Evolutionary conservation across 805 yeast genomes (phyloP).

Genomic region (Ogataea dorogensis): DNA sequence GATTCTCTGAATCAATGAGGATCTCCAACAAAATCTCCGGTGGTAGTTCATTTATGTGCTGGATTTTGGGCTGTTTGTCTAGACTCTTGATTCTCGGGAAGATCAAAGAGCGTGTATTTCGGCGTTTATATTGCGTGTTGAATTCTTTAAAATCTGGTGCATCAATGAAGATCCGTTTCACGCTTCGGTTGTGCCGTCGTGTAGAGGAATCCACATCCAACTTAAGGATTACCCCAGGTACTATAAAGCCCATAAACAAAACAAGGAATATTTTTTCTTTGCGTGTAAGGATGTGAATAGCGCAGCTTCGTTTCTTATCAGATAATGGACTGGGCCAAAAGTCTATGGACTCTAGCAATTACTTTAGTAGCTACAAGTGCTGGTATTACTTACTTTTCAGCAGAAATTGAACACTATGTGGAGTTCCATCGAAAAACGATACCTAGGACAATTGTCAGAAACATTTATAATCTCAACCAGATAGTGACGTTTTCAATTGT

Average conservation of each 20-base stretch:
- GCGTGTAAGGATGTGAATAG: not conserved
- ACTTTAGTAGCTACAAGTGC: not conserved
- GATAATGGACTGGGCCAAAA: not conserved
- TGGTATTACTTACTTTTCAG: constrained; percentile 6
- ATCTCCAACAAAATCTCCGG: constrained; percentile 21
- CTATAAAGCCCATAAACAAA: constrained; percentile 14
- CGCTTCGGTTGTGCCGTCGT: constrained; percentile 7
- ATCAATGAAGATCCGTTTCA: constrained; percentile 9
- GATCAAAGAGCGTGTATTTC: not conserved
- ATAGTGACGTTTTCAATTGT: constrained; percentile 1
- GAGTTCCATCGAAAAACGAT: constrained; percentile 14
- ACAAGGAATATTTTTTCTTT: constrained; percentile 2
- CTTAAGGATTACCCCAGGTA: constrained; percentile 12
- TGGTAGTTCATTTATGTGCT: constrained; percentile 17
- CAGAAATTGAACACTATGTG: constrained; percentile 10
- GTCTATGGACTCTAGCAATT: constrained; percentile 3
- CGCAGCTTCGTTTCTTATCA: constrained; percentile 2
- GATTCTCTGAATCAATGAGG: constrained; percentile 15
- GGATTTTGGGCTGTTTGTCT: not conserved
- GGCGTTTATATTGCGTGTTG: constrained; percentile 6
- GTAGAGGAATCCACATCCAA: constrained; percentile 6
- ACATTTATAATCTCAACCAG: constrained; percentile 15
- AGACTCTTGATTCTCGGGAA: not conserved
- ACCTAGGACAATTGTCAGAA: constrained; percentile 8
- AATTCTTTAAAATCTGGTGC: constrained; percentile 6